phyloP scores from a whole-genome alignment of 805 yeast genomes.

The Monosporozyma aerobia region DNA sequence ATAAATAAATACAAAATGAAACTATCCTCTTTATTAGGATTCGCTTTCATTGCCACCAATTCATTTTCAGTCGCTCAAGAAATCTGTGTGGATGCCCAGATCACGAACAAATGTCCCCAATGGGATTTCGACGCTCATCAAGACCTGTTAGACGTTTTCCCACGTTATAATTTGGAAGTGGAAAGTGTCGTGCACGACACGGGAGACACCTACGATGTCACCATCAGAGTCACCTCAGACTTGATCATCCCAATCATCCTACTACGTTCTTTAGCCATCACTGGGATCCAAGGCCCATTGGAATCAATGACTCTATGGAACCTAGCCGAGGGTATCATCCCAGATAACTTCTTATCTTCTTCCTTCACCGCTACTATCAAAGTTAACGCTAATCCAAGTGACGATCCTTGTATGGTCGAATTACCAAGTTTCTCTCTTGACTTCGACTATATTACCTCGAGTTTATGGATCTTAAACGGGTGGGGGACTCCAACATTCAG shows the following conservation, averaged over 20 bases:
- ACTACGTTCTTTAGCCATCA: conserved; percentile 11
- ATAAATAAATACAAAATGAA: too few species aligned
- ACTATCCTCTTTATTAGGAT: too few species aligned
- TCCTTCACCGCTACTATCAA: conserved; percentile 13
- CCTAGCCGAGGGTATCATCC: conserved; percentile 7
- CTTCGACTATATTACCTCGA: conserved; percentile 12
- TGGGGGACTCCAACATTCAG: conserved; percentile 13
- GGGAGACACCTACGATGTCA: conserved; percentile 10
- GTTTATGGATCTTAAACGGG: conserved; percentile 5
- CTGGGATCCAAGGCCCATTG: conserved; percentile 11
- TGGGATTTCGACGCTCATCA: too few species aligned
- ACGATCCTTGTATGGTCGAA: conserved; percentile 7
- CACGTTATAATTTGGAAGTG: conserved; percentile 7
- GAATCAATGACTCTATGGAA: conserved; percentile 10
- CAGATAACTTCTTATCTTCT: conserved; percentile 10
- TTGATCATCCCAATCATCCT: conserved; percentile 9
- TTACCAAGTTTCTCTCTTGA: conserved; percentile 17
- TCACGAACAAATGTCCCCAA: too few species aligned
- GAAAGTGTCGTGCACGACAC: conserved; percentile 6
- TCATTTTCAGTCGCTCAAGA: too few species aligned
- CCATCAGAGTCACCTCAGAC: conserved; percentile 11
- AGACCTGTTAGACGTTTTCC: conserved; percentile 4
- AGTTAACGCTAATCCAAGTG: conserved; percentile 6
- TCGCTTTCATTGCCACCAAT: too few species aligned
- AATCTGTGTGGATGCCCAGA: too few species aligned